Conservation (phyloP, 352 stramenopile genomes). For the Blastocystis sp. region DNA sequence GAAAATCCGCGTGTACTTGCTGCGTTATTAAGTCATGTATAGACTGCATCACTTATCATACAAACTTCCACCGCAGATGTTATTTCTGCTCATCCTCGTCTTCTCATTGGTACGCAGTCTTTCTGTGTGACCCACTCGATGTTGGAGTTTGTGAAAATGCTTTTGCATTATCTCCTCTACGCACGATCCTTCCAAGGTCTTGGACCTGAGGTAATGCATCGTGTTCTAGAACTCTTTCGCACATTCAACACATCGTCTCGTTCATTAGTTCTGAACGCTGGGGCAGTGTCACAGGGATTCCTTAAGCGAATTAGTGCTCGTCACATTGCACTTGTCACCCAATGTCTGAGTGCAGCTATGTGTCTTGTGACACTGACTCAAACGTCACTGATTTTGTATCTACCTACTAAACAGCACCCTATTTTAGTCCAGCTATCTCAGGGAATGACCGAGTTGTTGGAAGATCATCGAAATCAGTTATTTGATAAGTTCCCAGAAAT, state of each 20-base stretch:
- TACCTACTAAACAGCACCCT: neutral
- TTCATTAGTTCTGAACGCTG: neutral
- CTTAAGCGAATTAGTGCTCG: slow-evolving; percentile 33
- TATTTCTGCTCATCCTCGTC: neutral
- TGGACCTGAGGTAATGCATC: slow-evolving; percentile 20
- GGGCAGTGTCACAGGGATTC: slow-evolving; percentile 13
- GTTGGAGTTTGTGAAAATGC: slow-evolving; percentile 28
- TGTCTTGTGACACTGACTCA: neutral
- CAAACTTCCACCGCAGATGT: neutral
- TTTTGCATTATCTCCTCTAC: slow-evolving; percentile 24
- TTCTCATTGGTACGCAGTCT: neutral
- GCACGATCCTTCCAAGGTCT: slow-evolving; percentile 31
- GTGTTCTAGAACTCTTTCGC: neutral
- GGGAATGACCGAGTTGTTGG: neutral
- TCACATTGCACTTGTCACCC: neutral
- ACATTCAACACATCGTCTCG: neutral
- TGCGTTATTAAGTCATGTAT: neutral
- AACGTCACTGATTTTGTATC: neutral
- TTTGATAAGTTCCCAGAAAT: slow-evolving; percentile 32
- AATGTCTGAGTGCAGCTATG: slow-evolving; percentile 15
- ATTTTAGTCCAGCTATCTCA: neutral
- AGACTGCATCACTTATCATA: neutral
- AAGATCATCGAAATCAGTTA: neutral
- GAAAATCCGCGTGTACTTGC: neutral
- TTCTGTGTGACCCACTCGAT: slow-evolving; percentile 31